These are phyloP conservation scores for Thuidium tamariscinum DNA, from an alignment of 225 moss, liverwort and hornwort species.

Conservation along the genomic window DNA sequence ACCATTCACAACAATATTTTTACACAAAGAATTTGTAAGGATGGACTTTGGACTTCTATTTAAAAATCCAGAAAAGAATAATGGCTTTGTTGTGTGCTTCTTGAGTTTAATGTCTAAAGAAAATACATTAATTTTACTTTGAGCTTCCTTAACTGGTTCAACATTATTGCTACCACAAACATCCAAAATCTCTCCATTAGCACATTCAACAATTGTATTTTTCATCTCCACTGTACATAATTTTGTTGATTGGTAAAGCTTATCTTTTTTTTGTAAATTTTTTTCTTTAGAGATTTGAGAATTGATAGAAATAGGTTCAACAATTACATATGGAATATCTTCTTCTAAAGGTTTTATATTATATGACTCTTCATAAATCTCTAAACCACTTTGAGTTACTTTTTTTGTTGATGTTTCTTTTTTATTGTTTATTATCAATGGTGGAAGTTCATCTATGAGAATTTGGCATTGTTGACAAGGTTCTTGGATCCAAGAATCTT, in stretches of 20 bases:
- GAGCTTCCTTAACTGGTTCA: background rate
- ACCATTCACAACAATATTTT: background rate
- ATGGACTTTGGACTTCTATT: background rate
- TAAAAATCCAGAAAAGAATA: slow-evolving; percentile 22
- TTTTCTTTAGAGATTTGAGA: background rate
- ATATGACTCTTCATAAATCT: background rate
- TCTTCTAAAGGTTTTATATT: background rate
- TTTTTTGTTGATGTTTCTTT: background rate
- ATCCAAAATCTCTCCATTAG: background rate
- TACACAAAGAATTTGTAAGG: background rate
- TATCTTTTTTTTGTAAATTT: background rate
- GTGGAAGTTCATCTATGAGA: background rate
- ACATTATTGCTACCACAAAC: background rate
- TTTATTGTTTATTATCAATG: background rate
- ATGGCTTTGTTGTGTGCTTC: slow-evolving; percentile 1
- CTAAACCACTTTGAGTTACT: background rate
- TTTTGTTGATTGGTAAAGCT: background rate
- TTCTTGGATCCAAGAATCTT: background rate
- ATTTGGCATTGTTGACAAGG: background rate
- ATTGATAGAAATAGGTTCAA: background rate
- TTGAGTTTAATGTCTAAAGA: background rate
- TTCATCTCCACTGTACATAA: background rate
- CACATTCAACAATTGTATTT: background rate
- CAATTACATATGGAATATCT: slow-evolving; percentile 9
- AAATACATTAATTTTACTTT: background rate